Evolutionary conservation across 1,139 yeast genomes (phyloP).

Genomic region (Yamadazyma siamensis): DNA sequence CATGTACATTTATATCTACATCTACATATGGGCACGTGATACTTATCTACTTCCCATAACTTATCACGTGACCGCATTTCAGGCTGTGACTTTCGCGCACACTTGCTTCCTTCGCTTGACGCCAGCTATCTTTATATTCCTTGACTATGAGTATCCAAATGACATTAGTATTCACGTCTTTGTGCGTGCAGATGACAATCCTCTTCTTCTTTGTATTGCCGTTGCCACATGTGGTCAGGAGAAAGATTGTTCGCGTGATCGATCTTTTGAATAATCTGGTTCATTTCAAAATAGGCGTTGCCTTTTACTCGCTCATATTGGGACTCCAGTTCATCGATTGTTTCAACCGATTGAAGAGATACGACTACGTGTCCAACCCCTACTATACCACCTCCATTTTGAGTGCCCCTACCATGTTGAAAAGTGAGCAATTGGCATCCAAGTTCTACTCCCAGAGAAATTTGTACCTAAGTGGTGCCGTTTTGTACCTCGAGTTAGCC

Average conservation of each 20-base stretch:
- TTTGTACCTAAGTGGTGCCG: conserved; percentile 68
- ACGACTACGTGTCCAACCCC: conserved; percentile 22
- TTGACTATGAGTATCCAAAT: conserved; percentile 43
- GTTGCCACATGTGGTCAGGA: conserved; percentile 54
- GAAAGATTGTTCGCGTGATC: conserved; percentile 38
- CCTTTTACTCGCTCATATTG: conserved; percentile 45
- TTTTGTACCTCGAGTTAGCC: conserved; percentile 56
- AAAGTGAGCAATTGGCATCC: conserved; percentile 43
- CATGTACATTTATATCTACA: too few species aligned
- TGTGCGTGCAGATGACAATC: conserved; percentile 52
- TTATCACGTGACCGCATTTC: too few species aligned
- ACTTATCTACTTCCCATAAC: too few species aligned
- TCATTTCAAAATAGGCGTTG: conserved; percentile 48
- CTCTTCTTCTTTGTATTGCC: conserved; percentile 58
- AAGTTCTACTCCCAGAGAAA: conserved; percentile 72
- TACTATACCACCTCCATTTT: conserved; percentile 18
- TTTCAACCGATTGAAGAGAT: conserved; percentile 42
- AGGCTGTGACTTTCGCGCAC: too few species aligned
- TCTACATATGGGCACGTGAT: too few species aligned
- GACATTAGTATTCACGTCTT: conserved; percentile 40
- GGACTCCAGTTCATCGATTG: conserved; percentile 61
- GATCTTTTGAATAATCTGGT: conserved; percentile 33
- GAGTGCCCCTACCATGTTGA: conserved; percentile 17
- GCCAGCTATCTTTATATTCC: too few species aligned
- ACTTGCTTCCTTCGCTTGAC: too few species aligned